Conservation (phyloP, 2,329 filamentous ascomycete genomes). For the Xylaria polymorpha region DNA sequence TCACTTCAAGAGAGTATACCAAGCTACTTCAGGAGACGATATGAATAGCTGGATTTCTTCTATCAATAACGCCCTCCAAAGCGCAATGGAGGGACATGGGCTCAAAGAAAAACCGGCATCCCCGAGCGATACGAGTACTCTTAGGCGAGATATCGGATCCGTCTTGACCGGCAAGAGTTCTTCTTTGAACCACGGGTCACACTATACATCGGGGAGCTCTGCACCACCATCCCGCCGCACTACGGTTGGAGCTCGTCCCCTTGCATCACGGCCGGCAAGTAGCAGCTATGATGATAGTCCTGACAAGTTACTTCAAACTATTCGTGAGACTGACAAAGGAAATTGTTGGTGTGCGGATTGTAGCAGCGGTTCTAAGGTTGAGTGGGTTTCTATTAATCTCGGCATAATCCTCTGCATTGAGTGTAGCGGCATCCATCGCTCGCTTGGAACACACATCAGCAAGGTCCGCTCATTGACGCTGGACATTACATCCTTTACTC, state of each 20-base stretch:
- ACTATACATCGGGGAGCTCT: slow-evolving; percentile 61
- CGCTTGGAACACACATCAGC: slow-evolving; percentile 95
- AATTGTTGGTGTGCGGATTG: slow-evolving; percentile 97
- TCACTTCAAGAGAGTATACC: slow-evolving; percentile 94
- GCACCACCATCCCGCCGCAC: slow-evolving; percentile 81
- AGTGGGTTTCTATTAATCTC: slow-evolving; percentile 99
- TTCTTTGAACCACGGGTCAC: slow-evolving; percentile 66
- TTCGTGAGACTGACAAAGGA: slow-evolving; percentile 90
- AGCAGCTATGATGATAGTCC: slow-evolving; percentile 83
- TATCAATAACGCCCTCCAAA: slow-evolving; percentile 97
- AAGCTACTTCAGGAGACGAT: slow-evolving; percentile 97
- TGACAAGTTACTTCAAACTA: slow-evolving; percentile 84
- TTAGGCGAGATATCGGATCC: slow-evolving; percentile 88
- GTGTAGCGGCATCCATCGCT: slow-evolving; percentile 96
- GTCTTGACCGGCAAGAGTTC: slow-evolving; percentile 92
- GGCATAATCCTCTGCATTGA: slow-evolving; percentile 97
- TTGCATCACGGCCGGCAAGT: slow-evolving; percentile 74
- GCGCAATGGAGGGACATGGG: slow-evolving; percentile 86
- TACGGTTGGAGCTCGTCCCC: slow-evolving; percentile 89
- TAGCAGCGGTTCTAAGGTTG: slow-evolving; percentile 88
- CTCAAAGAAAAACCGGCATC: slow-evolving; percentile 64
- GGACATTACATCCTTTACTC: slow-evolving; percentile 95
- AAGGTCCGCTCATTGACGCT: slow-evolving; percentile 95
- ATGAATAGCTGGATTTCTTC: slow-evolving; percentile 97
- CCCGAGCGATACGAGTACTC: slow-evolving; percentile 64